Evolutionary conservation across 1,284 basidiomycete species (phyloP).

Genomic region (Porodaedalea pini): DNA sequence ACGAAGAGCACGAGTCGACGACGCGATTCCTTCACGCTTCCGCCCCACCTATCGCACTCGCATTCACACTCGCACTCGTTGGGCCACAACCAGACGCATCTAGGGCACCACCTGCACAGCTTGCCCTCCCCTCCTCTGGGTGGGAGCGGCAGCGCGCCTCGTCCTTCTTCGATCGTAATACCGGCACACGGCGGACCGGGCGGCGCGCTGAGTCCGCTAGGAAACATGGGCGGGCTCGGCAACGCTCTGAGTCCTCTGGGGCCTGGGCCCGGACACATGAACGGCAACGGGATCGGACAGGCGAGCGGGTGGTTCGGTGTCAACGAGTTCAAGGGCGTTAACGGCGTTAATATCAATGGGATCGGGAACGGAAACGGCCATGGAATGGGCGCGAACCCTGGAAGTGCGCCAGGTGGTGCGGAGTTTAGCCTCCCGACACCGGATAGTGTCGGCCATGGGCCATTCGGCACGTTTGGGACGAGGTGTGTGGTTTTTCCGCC

Average conservation of each 20-base stretch:
- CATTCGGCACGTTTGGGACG: conserved; percentile 17
- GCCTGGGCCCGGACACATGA: not conserved
- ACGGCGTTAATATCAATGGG: conserved; percentile 3
- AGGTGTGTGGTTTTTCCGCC: conserved; percentile 1
- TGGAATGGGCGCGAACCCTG: conserved; percentile 4
- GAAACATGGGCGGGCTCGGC: conserved; percentile 13
- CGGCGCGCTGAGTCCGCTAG: conserved; percentile 11
- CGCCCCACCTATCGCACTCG: conserved; percentile 13
- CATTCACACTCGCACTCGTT: conserved; percentile 4
- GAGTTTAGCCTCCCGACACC: conserved; percentile 41
- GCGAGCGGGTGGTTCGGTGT: conserved; percentile 11
- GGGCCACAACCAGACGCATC: not conserved
- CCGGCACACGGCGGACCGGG: conserved; percentile 17
- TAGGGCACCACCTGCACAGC: conserved; percentile 1
- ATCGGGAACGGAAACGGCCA: conserved; percentile 9
- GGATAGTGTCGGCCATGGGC: conserved; percentile 31
- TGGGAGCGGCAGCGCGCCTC: not conserved
- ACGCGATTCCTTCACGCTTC: conserved; percentile 25
- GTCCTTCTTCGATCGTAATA: conserved; percentile 25
- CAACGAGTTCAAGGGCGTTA: not conserved
- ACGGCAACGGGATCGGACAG: conserved; percentile 4
- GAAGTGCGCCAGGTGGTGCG: not conserved
- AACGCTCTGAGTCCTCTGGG: conserved; percentile 14
- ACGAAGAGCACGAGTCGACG: conserved; percentile 34
- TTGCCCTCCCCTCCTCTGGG: conserved; percentile 5